phyloP scores from a whole-genome alignment of 2,329 filamentous ascomycete species.

The Cladorrhinum sp. region DNA sequence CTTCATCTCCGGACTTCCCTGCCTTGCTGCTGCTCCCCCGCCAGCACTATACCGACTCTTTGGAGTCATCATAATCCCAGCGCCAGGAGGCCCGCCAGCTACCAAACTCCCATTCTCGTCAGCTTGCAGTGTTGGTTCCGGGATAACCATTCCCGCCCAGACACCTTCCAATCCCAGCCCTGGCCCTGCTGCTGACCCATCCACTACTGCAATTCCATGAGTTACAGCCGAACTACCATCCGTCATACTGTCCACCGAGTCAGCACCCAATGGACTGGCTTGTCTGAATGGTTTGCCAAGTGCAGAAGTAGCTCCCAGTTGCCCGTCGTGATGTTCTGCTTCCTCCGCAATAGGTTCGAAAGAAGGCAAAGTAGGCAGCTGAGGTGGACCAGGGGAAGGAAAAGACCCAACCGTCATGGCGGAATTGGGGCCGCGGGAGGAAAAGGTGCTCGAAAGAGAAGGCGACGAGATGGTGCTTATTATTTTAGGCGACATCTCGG shows the following conservation, averaged over 20 bases:
- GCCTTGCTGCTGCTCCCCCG: background rate
- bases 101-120: background rate
- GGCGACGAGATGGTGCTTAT: slow-evolving; percentile 5
- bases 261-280: slow-evolving; percentile 3
- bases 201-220: slow-evolving; percentile 20
- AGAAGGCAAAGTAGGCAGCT: slow-evolving; percentile 22
- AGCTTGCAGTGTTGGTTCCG: background rate
- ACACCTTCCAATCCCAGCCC: background rate
- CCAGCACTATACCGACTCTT: background rate
- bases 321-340: slow-evolving; percentile 4
- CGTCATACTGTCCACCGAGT: slow-evolving; percentile 31
- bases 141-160: background rate
- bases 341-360: slow-evolving; percentile 26
- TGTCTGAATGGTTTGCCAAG: slow-evolving; percentile 6
- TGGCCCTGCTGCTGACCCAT: background rate
- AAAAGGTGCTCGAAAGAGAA: slow-evolving; percentile 12
- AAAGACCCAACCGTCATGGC: background rate
- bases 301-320: slow-evolving; percentile 3
- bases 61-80: slow-evolving; percentile 19
- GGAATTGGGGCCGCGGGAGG: background rate
- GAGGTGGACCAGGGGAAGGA: slow-evolving; percentile 16
- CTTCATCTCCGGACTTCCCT: background rate
- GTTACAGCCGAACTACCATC: slow-evolving; percentile 29
- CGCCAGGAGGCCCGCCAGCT: background rate
- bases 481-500: slow-evolving; percentile 25